Base-by-base conservation (phyloP, 805 yeast genomes). In the Ogataea trehalophila region DNA sequence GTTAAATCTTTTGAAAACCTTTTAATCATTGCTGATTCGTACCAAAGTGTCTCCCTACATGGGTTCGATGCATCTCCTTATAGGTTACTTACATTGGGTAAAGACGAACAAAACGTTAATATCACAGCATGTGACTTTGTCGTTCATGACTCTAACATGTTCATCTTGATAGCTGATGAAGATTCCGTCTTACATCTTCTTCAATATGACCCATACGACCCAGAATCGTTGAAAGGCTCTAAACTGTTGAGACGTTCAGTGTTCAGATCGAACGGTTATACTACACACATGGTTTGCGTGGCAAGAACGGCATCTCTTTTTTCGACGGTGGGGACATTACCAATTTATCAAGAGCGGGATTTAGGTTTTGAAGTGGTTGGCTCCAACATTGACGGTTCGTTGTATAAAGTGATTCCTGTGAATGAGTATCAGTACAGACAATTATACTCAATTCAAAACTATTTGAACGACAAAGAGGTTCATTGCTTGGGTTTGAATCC, bases 11-110 rank as follows among this genome's bases (percentile, higher is more conserved):
- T 89, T 62, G 91, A 95, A 37, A 88, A 91, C 62, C 68, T 92
- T 57, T 62, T 92, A n/a, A 58, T 90, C 2, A 66, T 90, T 16
- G 95, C 95, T 17, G 99, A 94, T 65, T 71, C 87, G 0, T 73
- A 81, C 66, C 85, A 87, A 56, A 80, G 90, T 55, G 73, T 88
- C 4, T 81, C 90, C 72, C 72, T 94, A 47, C 81, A 83, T 29
- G 97, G 97, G 1, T 91, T 90, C 67, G 96, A 90, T 63, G 92
- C 95, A 2, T 97, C 92, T 58, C 99, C 99, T 0, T 91, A 87
- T 63, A 71, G 97, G 53, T 81, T 92, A 83, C 72, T 89, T 16
- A 65, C 77, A 48, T 65, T 94, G 44, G 91, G 95, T 8, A 87
- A 85, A 60, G 96, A 91, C 62, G 72, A 78, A 18, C 74, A 78